Base-by-base conservation (phyloP, 2,329 filamentous ascomycete genomes). In the Stachybotrys chlorohalonatus region DNA sequence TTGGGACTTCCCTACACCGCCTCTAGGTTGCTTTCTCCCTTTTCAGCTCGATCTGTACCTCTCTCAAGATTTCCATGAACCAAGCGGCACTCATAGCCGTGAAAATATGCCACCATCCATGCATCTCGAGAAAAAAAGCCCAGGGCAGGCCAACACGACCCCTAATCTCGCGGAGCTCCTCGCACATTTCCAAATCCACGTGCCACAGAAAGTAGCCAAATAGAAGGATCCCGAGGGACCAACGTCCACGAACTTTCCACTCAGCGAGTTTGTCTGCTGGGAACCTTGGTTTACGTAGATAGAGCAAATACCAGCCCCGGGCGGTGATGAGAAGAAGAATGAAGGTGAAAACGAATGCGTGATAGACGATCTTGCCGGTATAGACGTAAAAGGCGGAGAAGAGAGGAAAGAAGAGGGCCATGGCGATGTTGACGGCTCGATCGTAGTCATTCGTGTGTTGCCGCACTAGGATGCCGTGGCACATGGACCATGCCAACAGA, bases 91-190 rank as follows among this genome's bases (percentile, higher is more conserved):
- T 76, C 17, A 81, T 68, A 0, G 79, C 82, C 0, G 82, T 85
- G 31, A 83, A 67, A 15, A 85, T 66, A 60, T 85, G 82, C 82
- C 82, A 85, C 82, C 81, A 85, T 1, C 81, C 82, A 60, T 85
- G 82, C 13, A 84, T 62, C 66, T 85, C 82, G 5, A 85, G 63
- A 0, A 80, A 39, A 64, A 79, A 82, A 1, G 75, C 77, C 74
- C 72, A 80, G 0, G 82, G 82, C 48, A 82, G 63, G 0, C 82
- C 81, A 2, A 84, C 59, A 0, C 53, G 58, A 7, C 68, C 66
- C 51, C 80, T 75, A 11, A 76, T 58, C 0, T 58, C 56, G 2
- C 79, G 75, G 30, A 85, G 68, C 56, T 74, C 63, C 0, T 65
- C 63, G 59, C 82, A 85, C 11, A 73, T 69, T 60, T 80, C 73